Base-by-base conservation (phyloP, 2,329 filamentous ascomycete species). In the Hortaea werneckii region DNA sequence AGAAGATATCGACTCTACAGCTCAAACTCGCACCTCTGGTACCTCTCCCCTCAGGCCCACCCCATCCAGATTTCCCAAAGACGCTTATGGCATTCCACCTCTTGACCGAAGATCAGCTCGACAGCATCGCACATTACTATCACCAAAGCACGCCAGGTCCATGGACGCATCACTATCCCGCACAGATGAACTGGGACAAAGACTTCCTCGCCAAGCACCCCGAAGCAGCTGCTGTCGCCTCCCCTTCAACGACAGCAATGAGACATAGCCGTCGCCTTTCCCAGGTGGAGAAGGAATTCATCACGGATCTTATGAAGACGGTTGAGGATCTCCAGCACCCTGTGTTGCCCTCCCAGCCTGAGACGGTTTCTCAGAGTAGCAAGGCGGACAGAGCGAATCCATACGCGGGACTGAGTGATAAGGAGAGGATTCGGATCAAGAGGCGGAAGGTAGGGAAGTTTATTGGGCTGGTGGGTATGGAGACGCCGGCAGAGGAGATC, bases 21-120 rank as follows among this genome's bases (percentile, higher is more conserved):
- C 74, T 85, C 8, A 72, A 71, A 20, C 76, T 88, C 26, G 74
- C 76, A 0, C 82, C 83, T 1, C 77, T 88, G 5, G 78, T 84
- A 6, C 62, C 61, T 9, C 57, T 73, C 0, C 63, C 64, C 66
- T 82, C 53, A 70, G 82, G 82, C 42, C 59, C 66, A n/a, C 67
- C 82, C 2, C 82, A 85, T 57, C 76, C 79, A 0, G 62, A 69
- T 45, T 88, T 84, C 62, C 84, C 84, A 1, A 58, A 60, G 13
- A 84, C 78, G 3, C 71, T 87, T 45, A 77, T 88, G 40, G 74
- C 76, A 60, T 86, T 84, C 66, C 85, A 82, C 75, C 78, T 87
- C 29, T 74, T 88, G 34, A 87, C 82, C 11, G 80, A 85, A 61
- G 66, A 66, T 29, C 73, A 88, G 65, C 78, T 87, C 45, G 83